Evolutionary conservation across 1,284 basidiomycete species (phyloP).

Genomic region (Rhodotorula sp.): DNA sequence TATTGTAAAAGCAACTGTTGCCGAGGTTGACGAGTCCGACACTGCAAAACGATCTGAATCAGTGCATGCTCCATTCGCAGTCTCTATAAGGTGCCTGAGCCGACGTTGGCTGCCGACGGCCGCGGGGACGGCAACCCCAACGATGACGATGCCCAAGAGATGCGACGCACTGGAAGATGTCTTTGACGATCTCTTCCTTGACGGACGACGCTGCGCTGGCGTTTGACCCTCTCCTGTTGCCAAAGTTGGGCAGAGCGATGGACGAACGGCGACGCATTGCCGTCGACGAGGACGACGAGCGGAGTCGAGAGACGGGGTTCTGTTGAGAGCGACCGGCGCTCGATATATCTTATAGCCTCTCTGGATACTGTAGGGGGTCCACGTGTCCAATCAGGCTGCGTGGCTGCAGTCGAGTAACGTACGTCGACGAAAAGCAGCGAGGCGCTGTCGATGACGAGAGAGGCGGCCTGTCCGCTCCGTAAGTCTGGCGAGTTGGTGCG

Average conservation of each 20-base stretch:
- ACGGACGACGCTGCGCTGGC: constrained; percentile 12
- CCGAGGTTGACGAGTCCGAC: constrained; percentile 45
- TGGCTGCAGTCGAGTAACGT: too few species aligned
- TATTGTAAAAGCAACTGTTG: constrained; percentile 49
- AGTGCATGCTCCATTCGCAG: background rate
- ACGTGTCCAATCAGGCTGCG: too few species aligned
- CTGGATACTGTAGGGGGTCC: too few species aligned
- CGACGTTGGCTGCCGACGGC: background rate
- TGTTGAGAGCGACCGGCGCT: too few species aligned
- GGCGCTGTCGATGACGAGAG: too few species aligned
- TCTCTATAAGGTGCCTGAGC: background rate
- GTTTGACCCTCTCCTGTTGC: constrained; percentile 7
- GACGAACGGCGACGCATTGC: constrained; percentile 19
- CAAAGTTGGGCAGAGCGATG: constrained; percentile 26
- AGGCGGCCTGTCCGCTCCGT: too few species aligned
- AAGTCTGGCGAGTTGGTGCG: too few species aligned
- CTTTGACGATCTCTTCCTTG: constrained; percentile 26
- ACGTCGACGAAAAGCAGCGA: too few species aligned
- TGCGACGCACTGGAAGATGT: constrained; percentile 29
- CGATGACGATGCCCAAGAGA: background rate
- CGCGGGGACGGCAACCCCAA: background rate
- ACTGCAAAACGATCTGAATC: constrained; percentile 9
- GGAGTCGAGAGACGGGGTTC: too few species aligned
- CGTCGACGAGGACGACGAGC: background rate
- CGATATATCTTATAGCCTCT: too few species aligned